Evolutionary conservation across 139 green algal genomes (phyloP).

Genomic region (Trebouxia sp.): DNA sequence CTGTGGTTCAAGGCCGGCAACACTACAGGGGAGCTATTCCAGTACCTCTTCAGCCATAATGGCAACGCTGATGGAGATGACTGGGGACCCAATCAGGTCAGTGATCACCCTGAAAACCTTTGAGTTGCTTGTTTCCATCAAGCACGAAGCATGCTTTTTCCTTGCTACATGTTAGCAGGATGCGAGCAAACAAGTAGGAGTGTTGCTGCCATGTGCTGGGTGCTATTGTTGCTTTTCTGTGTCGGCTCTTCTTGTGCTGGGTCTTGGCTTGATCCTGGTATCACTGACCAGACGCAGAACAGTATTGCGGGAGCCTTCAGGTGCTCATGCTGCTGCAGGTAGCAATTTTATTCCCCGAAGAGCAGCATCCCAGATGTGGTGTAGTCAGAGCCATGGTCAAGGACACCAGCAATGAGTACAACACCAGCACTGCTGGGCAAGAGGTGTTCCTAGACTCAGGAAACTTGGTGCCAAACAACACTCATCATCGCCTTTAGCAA

Average conservation of each 20-base stretch:
- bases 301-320: no score
- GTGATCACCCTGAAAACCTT: not conserved
- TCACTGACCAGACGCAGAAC: no score
- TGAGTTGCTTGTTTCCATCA: no score
- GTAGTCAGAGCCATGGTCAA: slow-evolving; percentile 12
- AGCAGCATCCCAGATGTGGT: slow-evolving; percentile 8
- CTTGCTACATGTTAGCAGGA: no score
- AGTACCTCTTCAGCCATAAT: slow-evolving; percentile 7
- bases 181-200: no score
- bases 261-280: no score
- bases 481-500: no score
- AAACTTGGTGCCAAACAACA: not conserved
- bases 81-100: not conserved
- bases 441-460: not conserved
- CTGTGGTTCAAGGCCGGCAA: not conserved
- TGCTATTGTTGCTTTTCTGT: no score
- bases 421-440: not conserved
- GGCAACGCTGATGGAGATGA: not conserved
- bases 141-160: no score
- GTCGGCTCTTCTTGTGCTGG: no score
- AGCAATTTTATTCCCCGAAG: not conserved
- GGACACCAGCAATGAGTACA: not conserved
- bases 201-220: no score
- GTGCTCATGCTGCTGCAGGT: no score
- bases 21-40: not conserved